Conservation (phyloP, 371 early-diverging fungal species). For the Apophysomyces variabilis region DNA sequence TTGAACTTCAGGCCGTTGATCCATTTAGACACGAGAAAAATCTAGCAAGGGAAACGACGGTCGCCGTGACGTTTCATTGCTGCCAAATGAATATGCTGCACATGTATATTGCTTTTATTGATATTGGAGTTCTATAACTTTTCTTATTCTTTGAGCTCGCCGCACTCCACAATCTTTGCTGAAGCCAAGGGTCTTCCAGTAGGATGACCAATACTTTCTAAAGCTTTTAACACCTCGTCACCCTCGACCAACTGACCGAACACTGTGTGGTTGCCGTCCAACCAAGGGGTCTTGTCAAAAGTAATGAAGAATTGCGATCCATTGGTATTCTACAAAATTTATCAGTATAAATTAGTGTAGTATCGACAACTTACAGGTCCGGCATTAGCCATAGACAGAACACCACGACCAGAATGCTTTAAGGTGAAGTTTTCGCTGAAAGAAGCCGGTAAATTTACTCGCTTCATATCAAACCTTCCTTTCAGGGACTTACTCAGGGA, state of each 20-base stretch:
- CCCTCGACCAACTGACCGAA: constrained; percentile 91
- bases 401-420: constrained; percentile 83
- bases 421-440: constrained; percentile 93
- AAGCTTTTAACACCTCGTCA: constrained; percentile 75
- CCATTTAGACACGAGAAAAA: not conserved
- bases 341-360: not conserved
- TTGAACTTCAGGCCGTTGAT: constrained; percentile 11
- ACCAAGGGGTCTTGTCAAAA: constrained; percentile 72
- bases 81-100: not conserved
- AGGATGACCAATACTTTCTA: constrained; percentile 77
- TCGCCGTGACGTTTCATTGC: not conserved
- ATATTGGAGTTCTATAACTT: too few relatives aligned
- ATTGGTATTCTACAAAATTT: constrained; percentile 77
- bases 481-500: constrained; percentile 74
- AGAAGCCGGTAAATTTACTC: not conserved
- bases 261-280: constrained; percentile 90
- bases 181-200: constrained; percentile 69
- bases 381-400: constrained; percentile 98
- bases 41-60: not conserved
- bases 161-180: constrained; percentile 80
- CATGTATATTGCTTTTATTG: not conserved
- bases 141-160: constrained; percentile 67
- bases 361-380: constrained; percentile 63
- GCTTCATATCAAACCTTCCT: not conserved
- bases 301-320: constrained; percentile 98